These are phyloP conservation scores for Alternaria dauci DNA, from an alignment of 2,329 filamentous ascomycete species.

Conservation along the genomic window DNA sequence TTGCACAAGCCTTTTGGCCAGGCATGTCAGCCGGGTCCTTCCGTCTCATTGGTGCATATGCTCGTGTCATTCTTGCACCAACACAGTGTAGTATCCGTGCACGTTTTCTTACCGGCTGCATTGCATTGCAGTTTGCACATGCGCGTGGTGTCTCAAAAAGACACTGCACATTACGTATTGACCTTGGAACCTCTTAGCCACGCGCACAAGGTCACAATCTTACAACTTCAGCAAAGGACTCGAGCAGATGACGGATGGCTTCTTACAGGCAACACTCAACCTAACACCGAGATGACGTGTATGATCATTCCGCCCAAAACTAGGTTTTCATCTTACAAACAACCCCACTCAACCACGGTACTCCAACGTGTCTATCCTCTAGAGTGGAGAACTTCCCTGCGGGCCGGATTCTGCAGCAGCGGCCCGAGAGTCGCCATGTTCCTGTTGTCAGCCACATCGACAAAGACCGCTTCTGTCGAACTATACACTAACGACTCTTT, in stretches of 20 bases:
- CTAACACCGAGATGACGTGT: background rate
- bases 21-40: constrained; percentile 9
- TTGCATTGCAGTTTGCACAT: background rate
- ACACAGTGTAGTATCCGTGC: background rate
- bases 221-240: background rate
- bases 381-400: background rate
- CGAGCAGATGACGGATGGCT: background rate
- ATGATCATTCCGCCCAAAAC: background rate
- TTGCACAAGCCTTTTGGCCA: constrained; percentile 13
- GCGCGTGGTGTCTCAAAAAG: background rate
- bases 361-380: background rate
- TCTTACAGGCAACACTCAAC: background rate
- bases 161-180: background rate
- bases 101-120: constrained; percentile 7
- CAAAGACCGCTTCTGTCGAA: background rate
- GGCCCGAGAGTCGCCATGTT: background rate
- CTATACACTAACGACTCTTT: background rate
- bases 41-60: constrained; percentile 11
- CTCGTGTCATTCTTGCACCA: background rate
- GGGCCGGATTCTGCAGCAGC: background rate
- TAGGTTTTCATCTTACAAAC: background rate
- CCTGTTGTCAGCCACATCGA: background rate
- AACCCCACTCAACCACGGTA: constrained; percentile 6
- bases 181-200: background rate
- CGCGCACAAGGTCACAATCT: background rate